Conservation (phyloP, 148 eudicot genomes). For the Rheum nobile region DNA sequence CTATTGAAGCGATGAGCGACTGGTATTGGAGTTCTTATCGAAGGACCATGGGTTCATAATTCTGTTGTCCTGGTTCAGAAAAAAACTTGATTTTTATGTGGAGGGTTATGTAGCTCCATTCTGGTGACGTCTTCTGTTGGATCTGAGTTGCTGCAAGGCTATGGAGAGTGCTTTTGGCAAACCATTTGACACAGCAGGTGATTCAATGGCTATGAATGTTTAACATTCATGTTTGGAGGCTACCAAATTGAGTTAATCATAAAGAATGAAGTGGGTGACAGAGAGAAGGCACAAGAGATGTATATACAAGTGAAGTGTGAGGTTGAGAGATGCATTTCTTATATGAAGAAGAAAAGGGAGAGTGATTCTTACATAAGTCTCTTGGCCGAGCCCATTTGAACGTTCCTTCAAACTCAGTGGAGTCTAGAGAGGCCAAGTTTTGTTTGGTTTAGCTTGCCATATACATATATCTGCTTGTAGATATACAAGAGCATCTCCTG, state of each 20-base stretch:
- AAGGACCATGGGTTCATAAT: too few species aligned
- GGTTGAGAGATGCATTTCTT: conserved; percentile 45
- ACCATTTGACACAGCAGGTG: conserved; percentile 52
- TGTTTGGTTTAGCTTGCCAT: neutral
- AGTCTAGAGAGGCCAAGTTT: too few species aligned
- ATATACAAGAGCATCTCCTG: neutral
- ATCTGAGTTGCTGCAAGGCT: too few species aligned
- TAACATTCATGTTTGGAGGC: neutral
- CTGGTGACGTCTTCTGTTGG: too few species aligned
- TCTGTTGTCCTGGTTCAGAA: too few species aligned
- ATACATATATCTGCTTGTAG: neutral
- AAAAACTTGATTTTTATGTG: too few species aligned
- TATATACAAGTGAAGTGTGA: conserved; percentile 38
- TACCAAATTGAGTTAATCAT: conserved; percentile 16
- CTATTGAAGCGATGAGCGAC: too few species aligned
- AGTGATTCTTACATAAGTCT: conserved; percentile 39
- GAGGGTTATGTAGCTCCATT: too few species aligned
- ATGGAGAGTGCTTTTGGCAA: conserved; percentile 70
- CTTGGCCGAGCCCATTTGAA: conserved; percentile 47
- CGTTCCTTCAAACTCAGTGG: too few species aligned
- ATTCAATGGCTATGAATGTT: neutral
- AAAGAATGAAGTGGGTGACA: conserved; percentile 26
- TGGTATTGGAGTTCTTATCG: too few species aligned
- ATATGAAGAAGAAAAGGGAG: conserved; percentile 43
- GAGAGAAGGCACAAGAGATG: conserved; percentile 26